Evolutionary conservation across 371 early-diverging fungal genomes (phyloP), one percentile per base, ranked within the genome.

Genomic region (Thermomucor indicae-seudaticae): DNA sequence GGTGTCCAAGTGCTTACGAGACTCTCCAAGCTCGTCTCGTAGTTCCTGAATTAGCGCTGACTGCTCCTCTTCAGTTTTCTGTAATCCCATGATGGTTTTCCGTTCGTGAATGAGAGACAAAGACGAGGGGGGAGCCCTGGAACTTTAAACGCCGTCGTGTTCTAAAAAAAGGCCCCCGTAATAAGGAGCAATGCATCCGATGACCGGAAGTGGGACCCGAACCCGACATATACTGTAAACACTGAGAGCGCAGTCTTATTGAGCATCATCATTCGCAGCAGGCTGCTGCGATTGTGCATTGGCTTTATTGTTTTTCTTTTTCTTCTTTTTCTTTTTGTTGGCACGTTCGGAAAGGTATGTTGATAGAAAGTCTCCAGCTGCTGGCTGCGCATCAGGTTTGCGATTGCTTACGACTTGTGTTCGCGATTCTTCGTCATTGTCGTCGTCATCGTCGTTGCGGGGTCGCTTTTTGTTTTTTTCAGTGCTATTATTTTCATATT

Each of bases 271-370:
- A n/a, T n/a, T n/a, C n/a, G n/a, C n/a, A n/a, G n/a, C n/a, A n/a
- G n/a, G 27, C 8, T 24, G 24, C 22, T 24, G 43, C 7, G 11
- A 11, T 4, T 27, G 24, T 16, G 19, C 8, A n/a, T 51, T 43
- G 43, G 17, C 35, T 30, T 54, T 53, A 17, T 53, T 54, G 28
- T 56, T 56, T 12, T 41, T 53, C 43, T 53, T 75, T 47, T 78
- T 71, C 57, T 76, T 78, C 43, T 75, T 79, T 14, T 74, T 76
- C 67, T 74, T 78, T 44, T 70, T 78, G 24, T 54, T 52, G 3
- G 70, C 68, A n/a, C 81, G 56, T 48, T 79, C 78, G 11, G 65
- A 64, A 47, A 79, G 57, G 60, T 76, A 78, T 69, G 69, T 70
- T 4, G 77, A 78, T 38, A 81, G 62, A 37, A 81, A 81, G 30